phyloP scores from a whole-genome alignment of 176 grass and related monocot species.

The Eleusine indica region DNA sequence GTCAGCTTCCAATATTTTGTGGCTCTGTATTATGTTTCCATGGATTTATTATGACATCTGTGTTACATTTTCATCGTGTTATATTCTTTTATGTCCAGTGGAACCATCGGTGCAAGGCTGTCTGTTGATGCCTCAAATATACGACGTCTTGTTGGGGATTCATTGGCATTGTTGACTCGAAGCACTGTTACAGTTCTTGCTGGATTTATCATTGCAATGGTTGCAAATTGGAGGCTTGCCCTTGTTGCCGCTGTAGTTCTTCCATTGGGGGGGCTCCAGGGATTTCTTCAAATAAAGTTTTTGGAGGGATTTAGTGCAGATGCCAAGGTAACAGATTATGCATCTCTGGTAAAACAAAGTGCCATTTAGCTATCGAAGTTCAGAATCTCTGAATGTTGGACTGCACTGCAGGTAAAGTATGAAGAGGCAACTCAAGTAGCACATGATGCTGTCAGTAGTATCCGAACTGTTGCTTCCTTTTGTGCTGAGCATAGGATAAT shows the following conservation, averaged over 20 bases:
- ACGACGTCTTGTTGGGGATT: conserved; percentile 26
- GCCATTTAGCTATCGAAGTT: not conserved
- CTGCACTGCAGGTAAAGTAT: conserved; percentile 53
- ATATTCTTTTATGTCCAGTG: not conserved
- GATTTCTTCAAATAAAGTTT: conserved; percentile 60
- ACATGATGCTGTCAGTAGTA: conserved; percentile 58
- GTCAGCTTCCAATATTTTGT: not conserved
- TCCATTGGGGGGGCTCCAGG: conserved; percentile 28
- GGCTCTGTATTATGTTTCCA: not conserved
- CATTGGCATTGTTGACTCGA: conserved; percentile 20
- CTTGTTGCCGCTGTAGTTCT: conserved; percentile 29
- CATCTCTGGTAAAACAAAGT: not conserved
- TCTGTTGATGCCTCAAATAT: conserved; percentile 35
- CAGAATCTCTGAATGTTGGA: not conserved
- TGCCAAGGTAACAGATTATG: conserved; percentile 46
- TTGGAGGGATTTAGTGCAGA: conserved; percentile 58
- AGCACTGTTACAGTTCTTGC: conserved; percentile 26
- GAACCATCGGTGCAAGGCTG: conserved; percentile 18
- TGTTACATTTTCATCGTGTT: not conserved
- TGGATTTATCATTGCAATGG: conserved; percentile 25
- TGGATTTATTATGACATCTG: not conserved
- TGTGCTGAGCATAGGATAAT: conserved; percentile 55
- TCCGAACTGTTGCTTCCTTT: conserved; percentile 60
- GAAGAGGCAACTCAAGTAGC: conserved; percentile 68
- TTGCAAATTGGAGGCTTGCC: conserved; percentile 36